These are phyloP conservation scores for Scheffersomyces amazonensis DNA, from an alignment of 805 yeast genomes.

Conservation along the genomic window DNA sequence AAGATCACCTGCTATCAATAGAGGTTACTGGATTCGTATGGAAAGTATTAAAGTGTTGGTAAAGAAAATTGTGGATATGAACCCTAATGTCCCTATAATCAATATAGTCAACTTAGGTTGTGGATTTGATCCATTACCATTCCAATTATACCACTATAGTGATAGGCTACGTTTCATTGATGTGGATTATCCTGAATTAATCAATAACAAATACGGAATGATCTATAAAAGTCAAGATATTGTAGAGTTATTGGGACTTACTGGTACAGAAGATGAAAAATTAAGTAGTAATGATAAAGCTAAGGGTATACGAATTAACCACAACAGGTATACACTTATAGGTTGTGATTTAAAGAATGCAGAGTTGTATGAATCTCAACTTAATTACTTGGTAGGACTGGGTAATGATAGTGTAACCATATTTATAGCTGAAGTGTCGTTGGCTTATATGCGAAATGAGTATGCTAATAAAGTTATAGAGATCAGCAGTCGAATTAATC, in stretches of 20 bases:
- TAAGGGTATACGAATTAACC: slow-evolving; percentile 28
- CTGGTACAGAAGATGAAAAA: too few relatives aligned
- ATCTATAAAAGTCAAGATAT: slow-evolving; percentile 50
- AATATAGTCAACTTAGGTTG: slow-evolving; percentile 71
- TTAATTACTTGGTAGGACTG: slow-evolving; percentile 17
- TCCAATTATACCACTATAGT: slow-evolving; percentile 33
- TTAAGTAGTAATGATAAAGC: slow-evolving; percentile 2
- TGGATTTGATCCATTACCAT: slow-evolving; percentile 56
- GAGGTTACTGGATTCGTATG: slow-evolving; percentile 84
- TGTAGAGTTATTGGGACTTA: slow-evolving; percentile 40
- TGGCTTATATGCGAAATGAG: slow-evolving; percentile 73
- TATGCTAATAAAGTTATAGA: slow-evolving; percentile 61
- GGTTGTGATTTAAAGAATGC: slow-evolving; percentile 66
- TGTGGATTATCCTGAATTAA: slow-evolving; percentile 72
- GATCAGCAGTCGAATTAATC: slow-evolving; percentile 43
- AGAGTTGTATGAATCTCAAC: slow-evolving; percentile 29
- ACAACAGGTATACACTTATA: slow-evolving; percentile 47
- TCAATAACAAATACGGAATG: slow-evolving; percentile 51
- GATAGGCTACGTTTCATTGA: slow-evolving; percentile 53
- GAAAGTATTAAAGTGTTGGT: slow-evolving; percentile 59
- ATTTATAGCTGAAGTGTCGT: slow-evolving; percentile 78
- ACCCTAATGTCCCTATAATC: slow-evolving; percentile 13
- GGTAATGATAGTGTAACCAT: slow-evolving; percentile 37
- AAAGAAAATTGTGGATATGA: slow-evolving; percentile 37
- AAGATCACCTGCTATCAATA: slow-evolving; percentile 75